These are phyloP conservation scores for Herpetospermum pedunculosum DNA, from an alignment of 306 rosid genomes.

Conservation along the genomic window DNA sequence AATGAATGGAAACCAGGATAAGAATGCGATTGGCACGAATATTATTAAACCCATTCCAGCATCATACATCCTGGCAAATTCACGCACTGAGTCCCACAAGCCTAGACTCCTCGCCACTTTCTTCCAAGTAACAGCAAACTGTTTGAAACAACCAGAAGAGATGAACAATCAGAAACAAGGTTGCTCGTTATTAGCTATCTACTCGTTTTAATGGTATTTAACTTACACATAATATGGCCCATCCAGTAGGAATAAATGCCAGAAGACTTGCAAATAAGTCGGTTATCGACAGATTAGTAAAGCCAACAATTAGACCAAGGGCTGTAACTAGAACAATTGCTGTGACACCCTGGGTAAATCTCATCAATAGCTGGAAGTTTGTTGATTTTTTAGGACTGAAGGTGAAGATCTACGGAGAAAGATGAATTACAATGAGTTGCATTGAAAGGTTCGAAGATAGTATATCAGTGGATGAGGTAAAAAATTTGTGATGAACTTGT, in stretches of 20 bases:
- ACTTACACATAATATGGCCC: conserved; percentile 89
- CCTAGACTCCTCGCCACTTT: conserved; percentile 48
- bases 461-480: background rate
- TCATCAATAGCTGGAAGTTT: conserved; percentile 56
- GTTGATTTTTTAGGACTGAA: conserved; percentile 68
- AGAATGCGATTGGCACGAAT: conserved; percentile 56
- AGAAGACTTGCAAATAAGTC: conserved; percentile 85
- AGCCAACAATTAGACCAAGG: conserved; percentile 46
- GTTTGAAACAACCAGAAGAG: conserved; percentile 16
- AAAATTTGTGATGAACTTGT: conserved; percentile 1
- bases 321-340: conserved; percentile 59
- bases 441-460: background rate
- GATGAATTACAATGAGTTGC: background rate
- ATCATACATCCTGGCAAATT: conserved; percentile 89
- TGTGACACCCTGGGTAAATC: conserved; percentile 71
- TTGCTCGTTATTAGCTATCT: background rate
- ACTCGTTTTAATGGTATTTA: background rate
- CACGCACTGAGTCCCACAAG: conserved; percentile 87
- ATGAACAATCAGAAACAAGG: background rate
- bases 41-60: conserved; percentile 95
- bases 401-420: conserved; percentile 55
- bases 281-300: conserved; percentile 47
- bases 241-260: conserved; percentile 80
- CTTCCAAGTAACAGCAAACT: conserved; percentile 88
- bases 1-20: conserved; percentile 94